phyloP scores from a whole-genome alignment of 345 rosid species.

The Populus pruinosa region DNA sequence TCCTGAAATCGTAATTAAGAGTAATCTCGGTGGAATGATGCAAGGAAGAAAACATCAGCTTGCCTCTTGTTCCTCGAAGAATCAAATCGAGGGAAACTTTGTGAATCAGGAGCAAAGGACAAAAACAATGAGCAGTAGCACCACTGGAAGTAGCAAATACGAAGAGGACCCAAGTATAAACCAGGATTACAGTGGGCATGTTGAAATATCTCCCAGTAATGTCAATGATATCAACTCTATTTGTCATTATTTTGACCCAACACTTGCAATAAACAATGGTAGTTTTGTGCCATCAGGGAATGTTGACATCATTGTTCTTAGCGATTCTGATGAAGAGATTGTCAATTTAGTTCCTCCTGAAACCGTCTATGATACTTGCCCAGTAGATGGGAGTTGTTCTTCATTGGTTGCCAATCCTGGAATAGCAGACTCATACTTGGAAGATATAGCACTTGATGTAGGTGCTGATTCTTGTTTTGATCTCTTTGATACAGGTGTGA shows the following conservation, averaged over 20 bases:
- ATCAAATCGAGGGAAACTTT: slow-evolving; percentile 7
- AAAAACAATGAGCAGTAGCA: slow-evolving; percentile 24
- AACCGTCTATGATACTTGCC: slow-evolving; percentile 9
- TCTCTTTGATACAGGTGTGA: slow-evolving; percentile 17
- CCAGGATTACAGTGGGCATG: slow-evolving; percentile 14
- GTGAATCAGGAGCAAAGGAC: slow-evolving; percentile 7
- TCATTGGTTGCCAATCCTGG: slow-evolving; percentile 3
- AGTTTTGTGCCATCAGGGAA: slow-evolving; percentile 7
- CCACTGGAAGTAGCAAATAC: slow-evolving; percentile 16
- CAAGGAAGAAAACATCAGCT: slow-evolving; percentile 13
- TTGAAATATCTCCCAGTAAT: slow-evolving; percentile 3
- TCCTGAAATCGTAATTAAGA: slow-evolving; percentile 6
- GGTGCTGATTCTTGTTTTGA: slow-evolving; percentile 15
- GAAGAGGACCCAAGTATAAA: slow-evolving; percentile 26
- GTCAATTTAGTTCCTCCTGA: slow-evolving; percentile 13
- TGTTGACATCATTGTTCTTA: slow-evolving; percentile 29
- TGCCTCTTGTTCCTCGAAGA: slow-evolving; percentile 5
- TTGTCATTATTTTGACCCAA: slow-evolving; percentile 8
- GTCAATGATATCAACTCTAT: slow-evolving; percentile 13
- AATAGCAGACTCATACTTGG: slow-evolving; percentile 14
- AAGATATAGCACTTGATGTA: slow-evolving; percentile 18
- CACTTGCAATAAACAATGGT: neutral
- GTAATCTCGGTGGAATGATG: slow-evolving; percentile 16
- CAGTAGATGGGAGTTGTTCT: neutral
- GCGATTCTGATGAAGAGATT: slow-evolving; percentile 42